Base-by-base conservation (phyloP, 768 basidiomycete genomes). In the Clitopilus passeckerianus region DNA sequence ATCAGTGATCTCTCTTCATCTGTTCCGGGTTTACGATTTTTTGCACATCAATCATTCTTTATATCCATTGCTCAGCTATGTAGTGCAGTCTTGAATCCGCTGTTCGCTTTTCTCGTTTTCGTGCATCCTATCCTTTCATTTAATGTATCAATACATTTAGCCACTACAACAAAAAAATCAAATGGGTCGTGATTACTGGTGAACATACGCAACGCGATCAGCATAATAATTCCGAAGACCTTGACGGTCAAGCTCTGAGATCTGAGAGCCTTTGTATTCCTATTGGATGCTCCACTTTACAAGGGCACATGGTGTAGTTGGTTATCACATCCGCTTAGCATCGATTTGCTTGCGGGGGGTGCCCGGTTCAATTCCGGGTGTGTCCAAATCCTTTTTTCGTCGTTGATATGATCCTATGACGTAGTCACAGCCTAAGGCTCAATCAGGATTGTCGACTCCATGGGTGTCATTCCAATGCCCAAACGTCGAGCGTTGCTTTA, bases 281-380 rank as follows among this genome's bases (percentile, higher is more conserved):
- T 30, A 2, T 30, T 56, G 23, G 16, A 41, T 27, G 27, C 27
- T 30, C 55, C 15, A 10, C 8, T 15, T 20, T 27, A 5, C 41
- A 61, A 55, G 69, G 68, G 67, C 68, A 68, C 65, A 68, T 69
- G 64, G 69, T 69, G 69, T 70, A 68, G 69, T 70, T 69, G 69
- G 68, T 68, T 69, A 70, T 70, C 68, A 65, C 69, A 66, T 65
- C 66, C 69, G 65, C 68, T 70, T 70, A 66, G 69, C 69, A 70
- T 59, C 9, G 23, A 7, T 27, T 22, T 14, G 53, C 30, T 24
- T 68, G 65, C 67, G 66, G 67, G 66, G 59, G 65, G 68, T 67
- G 60, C 61, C 65, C 61, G 67, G 67, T 71, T 70, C 70, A 67
- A 68, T 65, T 68, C 68, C 68, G 65, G 67, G 62, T 68, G 66